A percentile compares a stretch with the other conserved stretches of the same genome.
Evolutionary conservation across 2,329 filamentous ascomycete species (phyloP).

Genomic region (Elsinoe perseae): DNA sequence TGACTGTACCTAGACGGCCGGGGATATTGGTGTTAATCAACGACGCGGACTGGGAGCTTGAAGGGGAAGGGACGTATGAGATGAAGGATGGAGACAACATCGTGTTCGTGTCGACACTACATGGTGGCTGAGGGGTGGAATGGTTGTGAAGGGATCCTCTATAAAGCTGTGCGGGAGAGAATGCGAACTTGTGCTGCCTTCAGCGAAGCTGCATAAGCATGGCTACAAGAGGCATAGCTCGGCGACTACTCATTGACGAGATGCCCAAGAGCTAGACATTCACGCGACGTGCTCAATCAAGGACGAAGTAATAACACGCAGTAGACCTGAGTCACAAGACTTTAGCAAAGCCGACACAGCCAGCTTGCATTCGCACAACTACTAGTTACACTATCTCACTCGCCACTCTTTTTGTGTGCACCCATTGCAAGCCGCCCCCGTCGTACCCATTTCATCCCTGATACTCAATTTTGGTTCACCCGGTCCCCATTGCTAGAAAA

Average conservation of each 20-base stretch:
- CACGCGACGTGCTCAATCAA: neutral
- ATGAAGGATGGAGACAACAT: slow-evolving; percentile 77
- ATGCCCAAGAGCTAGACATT: neutral
- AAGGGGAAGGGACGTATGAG: slow-evolving; percentile 86
- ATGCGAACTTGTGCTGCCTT: too few species aligned
- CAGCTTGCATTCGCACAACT: neutral
- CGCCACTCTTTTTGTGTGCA: neutral
- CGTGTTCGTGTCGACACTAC: slow-evolving; percentile 91
- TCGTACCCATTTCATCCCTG: neutral
- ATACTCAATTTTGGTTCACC: slow-evolving; percentile 5
- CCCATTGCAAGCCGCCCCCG: neutral
- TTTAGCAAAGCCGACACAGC: neutral
- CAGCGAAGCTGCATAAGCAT: too few species aligned
- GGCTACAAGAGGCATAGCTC: neutral
- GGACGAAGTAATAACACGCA: neutral
- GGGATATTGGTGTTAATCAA: slow-evolving; percentile 96
- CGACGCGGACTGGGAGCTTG: slow-evolving; percentile 95
- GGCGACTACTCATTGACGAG: neutral
- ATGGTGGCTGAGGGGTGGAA: slow-evolving; percentile 64
- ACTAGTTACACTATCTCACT: neutral
- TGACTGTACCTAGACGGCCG: slow-evolving; percentile 59
- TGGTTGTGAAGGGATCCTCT: neutral
- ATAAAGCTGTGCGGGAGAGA: neutral
- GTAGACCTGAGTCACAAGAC: neutral
- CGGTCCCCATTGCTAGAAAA: neutral